phyloP scores from a whole-genome alignment of 2,329 filamentous ascomycete species.

The Diaporthe nobilis region DNA sequence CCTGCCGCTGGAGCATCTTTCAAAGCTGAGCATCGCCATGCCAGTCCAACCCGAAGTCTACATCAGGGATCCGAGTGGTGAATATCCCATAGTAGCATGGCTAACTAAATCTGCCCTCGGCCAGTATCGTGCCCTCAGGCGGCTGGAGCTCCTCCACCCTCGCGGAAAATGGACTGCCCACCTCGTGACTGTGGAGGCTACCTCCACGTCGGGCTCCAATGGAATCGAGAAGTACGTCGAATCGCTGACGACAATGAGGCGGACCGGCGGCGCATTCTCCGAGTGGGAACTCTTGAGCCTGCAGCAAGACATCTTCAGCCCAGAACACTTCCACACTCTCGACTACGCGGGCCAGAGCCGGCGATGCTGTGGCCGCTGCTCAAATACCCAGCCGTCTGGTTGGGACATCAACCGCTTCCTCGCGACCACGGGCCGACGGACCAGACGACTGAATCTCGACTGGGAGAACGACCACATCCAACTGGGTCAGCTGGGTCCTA shows the following conservation, averaged over 20 bases:
- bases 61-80: background rate
- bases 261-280: background rate
- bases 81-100: background rate
- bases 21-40: conserved; percentile 1
- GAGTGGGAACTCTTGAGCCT: conserved; percentile 26
- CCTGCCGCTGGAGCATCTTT: background rate
- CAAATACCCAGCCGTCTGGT: background rate
- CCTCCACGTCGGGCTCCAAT: background rate
- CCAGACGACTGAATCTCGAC: conserved; percentile 7
- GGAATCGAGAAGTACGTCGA: background rate
- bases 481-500: background rate
- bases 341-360: background rate
- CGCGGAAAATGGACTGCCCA: conserved; percentile 2
- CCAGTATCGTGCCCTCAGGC: background rate
- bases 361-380: background rate
- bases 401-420: conserved; percentile 29
- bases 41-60: background rate
- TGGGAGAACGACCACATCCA: background rate
- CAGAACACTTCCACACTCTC: background rate
- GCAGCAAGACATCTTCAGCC: background rate
- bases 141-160: background rate
- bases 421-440: background rate
- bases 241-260: background rate
- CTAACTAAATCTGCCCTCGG: background rate
- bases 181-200: background rate